These are phyloP conservation scores for Gynandropsis gynandra DNA, from an alignment of 345 rosid genomes.

Conservation along the genomic window DNA sequence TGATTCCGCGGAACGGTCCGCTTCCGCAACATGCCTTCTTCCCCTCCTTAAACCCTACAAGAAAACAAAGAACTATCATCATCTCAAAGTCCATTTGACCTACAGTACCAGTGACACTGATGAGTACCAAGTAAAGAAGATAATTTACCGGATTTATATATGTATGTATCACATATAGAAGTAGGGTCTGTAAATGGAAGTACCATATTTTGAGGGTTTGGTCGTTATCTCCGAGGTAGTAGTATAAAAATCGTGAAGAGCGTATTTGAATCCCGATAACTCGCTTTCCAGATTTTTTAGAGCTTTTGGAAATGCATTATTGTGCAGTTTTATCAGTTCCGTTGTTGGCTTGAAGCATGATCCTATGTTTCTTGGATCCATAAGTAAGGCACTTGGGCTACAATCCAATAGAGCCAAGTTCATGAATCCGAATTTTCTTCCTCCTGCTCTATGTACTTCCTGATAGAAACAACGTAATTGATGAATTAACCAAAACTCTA, in stretches of 20 bases:
- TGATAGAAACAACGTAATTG: constrained; percentile 10
- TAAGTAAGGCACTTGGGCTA: constrained; percentile 16
- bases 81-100: too few relatives aligned
- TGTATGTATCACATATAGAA: too few relatives aligned
- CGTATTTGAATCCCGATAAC: constrained; percentile 33
- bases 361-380: constrained; percentile 6
- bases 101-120: too few relatives aligned
- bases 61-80: not conserved
- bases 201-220: constrained; percentile 32
- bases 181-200: too few relatives aligned
- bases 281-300: constrained; percentile 15
- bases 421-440: constrained; percentile 41
- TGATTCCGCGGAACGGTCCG: constrained; percentile 25
- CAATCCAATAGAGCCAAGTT: constrained; percentile 25
- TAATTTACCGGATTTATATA: constrained; percentile 29
- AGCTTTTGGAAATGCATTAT: constrained; percentile 18
- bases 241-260: constrained; percentile 24
- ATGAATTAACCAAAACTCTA: too few relatives aligned
- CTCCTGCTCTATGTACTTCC: constrained; percentile 38
- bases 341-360: constrained; percentile 22
- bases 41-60: constrained; percentile 30
- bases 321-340: constrained; percentile 21
- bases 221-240: constrained; percentile 21
- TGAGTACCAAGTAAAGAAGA: too few relatives aligned
- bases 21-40: constrained; percentile 31